phyloP scores from a whole-genome alignment of 176 grass and related monocot species.

The Neostapfia colusana region DNA sequence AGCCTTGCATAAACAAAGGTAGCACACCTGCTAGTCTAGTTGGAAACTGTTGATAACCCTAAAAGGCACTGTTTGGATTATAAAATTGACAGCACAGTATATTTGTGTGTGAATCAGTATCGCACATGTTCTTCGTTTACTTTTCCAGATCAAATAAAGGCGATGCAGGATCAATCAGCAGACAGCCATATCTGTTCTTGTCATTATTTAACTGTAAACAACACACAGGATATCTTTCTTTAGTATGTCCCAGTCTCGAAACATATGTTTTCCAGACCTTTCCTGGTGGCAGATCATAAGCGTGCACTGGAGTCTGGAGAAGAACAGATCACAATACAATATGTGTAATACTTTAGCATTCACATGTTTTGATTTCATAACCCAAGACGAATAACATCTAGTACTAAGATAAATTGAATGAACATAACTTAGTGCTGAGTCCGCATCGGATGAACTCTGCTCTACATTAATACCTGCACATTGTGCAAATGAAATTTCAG shows the following conservation, averaged over 20 bases:
- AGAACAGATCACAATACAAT: conserved; percentile 23
- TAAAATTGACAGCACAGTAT: conserved; percentile 28
- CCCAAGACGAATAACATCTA: neutral
- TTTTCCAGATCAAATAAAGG: conserved; percentile 48
- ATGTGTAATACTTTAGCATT: neutral
- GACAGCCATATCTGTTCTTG: conserved; percentile 40
- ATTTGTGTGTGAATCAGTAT: conserved; percentile 12
- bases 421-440: neutral
- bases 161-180: conserved; percentile 36
- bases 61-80: conserved; percentile 25
- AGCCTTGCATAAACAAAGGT: conserved; percentile 2
- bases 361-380: conserved; percentile 21
- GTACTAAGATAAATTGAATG: conserved; percentile 30
- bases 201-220: conserved; percentile 31
- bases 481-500: conserved; percentile 4
- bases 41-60: conserved; percentile 26
- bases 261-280: conserved; percentile 34
- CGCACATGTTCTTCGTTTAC: conserved; percentile 52
- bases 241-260: conserved; percentile 6
- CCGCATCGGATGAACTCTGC: neutral
- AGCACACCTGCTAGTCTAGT: neutral
- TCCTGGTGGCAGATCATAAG: conserved; percentile 1
- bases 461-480: neutral
- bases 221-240: conserved; percentile 19
- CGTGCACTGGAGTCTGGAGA: conserved; percentile 10